Base-by-base conservation (phyloP, 2,329 filamentous ascomycete species). In the Pseudohalonectria lignicola region DNA sequence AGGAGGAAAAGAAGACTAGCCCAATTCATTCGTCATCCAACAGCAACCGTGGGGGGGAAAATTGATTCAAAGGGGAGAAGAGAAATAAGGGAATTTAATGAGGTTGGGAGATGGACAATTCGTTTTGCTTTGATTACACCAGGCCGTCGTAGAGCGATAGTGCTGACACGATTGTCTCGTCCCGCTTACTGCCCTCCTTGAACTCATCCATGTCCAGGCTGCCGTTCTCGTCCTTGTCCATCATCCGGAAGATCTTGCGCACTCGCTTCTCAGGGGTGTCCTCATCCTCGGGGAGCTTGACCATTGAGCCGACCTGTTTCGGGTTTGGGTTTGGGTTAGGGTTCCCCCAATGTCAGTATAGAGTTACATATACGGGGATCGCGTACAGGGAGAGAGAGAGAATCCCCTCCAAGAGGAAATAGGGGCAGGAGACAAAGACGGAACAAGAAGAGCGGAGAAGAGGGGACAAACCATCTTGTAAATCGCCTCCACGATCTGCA, bases 171-270 rank as follows among this genome's bases (percentile, higher is more conserved):
- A 98, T 98, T 9, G 92, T 98, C 68, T 96, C 90, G 63, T 98
- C 92, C 43, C 88, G 84, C 71, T 96, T 95, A 68, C 87, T 94
- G 49, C 92, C 92, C 66, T 98, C 92, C 67, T 96, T 96, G 72
- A 98, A 98, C 61, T 98, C 92, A 44, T 88, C 82, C 74, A 95
- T 90, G 59, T 96, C 90, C 52, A 98, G 67, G 55, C 85, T 93
- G 51, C 90, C 92, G 57, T 96, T 96, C 67, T 96, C 90, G 60
- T 98, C 92, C 74, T 98, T 98, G 71, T 98, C 92, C 92, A 98
- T 98, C 92, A 96, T 96, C 54, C 82, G 75, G 72, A 98, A 98
- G 61, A 98, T 96, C 72, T 98, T 98, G 63, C 74, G 79, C 45
- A 98, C 92, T 47, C 92, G 82, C 71, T 98, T 98, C 71, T 96